A percentile compares a stretch with the other conserved stretches of the same genome.
These are phyloP conservation scores for Starmerella khaoyaiensis DNA, from an alignment of 805 yeast genomes.

Conservation along the genomic window DNA sequence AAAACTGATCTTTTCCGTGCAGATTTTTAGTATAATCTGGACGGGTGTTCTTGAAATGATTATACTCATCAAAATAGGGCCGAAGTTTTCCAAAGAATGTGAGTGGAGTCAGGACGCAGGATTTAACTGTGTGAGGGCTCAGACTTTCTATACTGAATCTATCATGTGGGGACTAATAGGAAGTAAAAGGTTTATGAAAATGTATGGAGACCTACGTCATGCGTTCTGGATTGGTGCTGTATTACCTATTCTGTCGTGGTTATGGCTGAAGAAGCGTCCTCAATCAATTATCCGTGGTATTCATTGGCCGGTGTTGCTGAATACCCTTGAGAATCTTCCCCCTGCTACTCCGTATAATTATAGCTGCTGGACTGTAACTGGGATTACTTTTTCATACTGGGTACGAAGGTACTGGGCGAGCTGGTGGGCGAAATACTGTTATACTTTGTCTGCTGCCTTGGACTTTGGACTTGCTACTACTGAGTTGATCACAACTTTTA, in stretches of 20 bases:
- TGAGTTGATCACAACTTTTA: constrained; percentile 44
- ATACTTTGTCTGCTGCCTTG: constrained; percentile 50
- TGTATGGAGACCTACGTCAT: constrained; percentile 44
- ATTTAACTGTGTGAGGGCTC: constrained; percentile 38
- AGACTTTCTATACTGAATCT: constrained; percentile 42
- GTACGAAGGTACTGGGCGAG: constrained; percentile 42
- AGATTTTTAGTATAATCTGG: constrained; percentile 35
- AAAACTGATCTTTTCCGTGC: constrained; percentile 43
- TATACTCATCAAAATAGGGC: constrained; percentile 34
- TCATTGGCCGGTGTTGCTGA: constrained; percentile 58
- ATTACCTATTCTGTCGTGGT: constrained; percentile 33
- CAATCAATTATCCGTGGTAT: constrained; percentile 33
- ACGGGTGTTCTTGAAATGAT: constrained; percentile 35
- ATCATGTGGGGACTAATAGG: constrained; percentile 57
- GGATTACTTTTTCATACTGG: constrained; percentile 44
- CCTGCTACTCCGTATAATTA: constrained; percentile 65
- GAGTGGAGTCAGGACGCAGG: constrained; percentile 31
- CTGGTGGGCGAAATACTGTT: constrained; percentile 73
- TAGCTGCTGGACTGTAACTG: constrained; percentile 42
- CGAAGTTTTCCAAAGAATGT: constrained; percentile 34
- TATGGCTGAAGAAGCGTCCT: constrained; percentile 31
- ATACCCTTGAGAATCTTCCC: constrained; percentile 50
- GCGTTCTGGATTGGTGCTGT: constrained; percentile 48
- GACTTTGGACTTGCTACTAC: constrained; percentile 57
- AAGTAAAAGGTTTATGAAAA: constrained; percentile 45